A percentile compares a stretch with the other conserved stretches of the same genome.
These are phyloP conservation scores for Picocystis sp. DNA, from an alignment of 163 green algal genomes.

Conservation along the genomic window DNA sequence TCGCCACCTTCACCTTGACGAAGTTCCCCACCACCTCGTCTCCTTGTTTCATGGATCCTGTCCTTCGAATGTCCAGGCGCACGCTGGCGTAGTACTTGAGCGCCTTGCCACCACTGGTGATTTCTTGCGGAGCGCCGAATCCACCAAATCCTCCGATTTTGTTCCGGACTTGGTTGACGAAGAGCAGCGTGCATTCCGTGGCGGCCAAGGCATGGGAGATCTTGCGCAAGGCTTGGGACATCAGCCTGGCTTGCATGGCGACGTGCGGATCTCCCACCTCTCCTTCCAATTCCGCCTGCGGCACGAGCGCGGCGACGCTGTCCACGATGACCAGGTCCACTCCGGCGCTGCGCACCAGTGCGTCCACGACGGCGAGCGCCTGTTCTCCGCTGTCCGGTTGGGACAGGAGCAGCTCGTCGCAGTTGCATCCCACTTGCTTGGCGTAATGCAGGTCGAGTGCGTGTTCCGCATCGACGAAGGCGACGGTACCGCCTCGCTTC, in stretches of 20 bases:
- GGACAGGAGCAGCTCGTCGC: slow-evolving; percentile 47
- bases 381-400: slow-evolving; percentile 76
- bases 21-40: slow-evolving; percentile 5
- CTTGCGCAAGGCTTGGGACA: slow-evolving; percentile 7
- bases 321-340: slow-evolving; percentile 81
- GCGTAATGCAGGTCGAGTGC: slow-evolving; percentile 78
- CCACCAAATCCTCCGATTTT: slow-evolving; percentile 3
- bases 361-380: slow-evolving; percentile 47
- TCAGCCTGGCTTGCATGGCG: slow-evolving; percentile 22
- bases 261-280: slow-evolving; percentile 62
- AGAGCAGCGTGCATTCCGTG: background rate
- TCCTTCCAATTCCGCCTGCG: slow-evolving; percentile 75
- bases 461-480: slow-evolving; percentile 92
- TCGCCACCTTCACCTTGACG: slow-evolving; percentile 33
- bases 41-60: slow-evolving; percentile 26
- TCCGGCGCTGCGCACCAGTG: slow-evolving; percentile 21
- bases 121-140: slow-evolving; percentile 40
- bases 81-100: slow-evolving; percentile 80
- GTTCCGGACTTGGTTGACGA: slow-evolving; percentile 17
- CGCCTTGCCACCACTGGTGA: slow-evolving; percentile 74
- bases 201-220: slow-evolving; percentile 3
- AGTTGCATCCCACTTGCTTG: slow-evolving; percentile 36
- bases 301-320: slow-evolving; percentile 72
- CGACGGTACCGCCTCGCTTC: slow-evolving; percentile 39
- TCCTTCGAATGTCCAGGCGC: slow-evolving; percentile 75